A percentile compares a stretch with the other conserved stretches of the same genome.
Evolutionary conservation across 2,329 filamentous ascomycete species (phyloP).

Genomic region (Fusarium sp.): DNA sequence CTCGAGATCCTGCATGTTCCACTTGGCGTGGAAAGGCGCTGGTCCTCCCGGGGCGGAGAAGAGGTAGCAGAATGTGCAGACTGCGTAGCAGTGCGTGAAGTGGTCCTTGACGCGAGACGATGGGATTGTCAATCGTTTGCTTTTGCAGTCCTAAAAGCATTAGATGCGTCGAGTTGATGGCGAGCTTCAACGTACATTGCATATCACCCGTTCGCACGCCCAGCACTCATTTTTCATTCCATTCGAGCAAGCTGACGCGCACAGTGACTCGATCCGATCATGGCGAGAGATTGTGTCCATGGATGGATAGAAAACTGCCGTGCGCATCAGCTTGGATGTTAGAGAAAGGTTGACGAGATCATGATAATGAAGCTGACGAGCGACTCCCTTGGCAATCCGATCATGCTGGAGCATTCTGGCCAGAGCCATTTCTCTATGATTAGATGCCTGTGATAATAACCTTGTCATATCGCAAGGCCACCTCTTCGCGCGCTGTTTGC

Average conservation of each 20-base stretch:
- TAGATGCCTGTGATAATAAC: not conserved
- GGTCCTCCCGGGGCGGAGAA: not conserved
- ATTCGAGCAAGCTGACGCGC: not conserved
- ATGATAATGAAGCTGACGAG: slow-evolving; percentile 10
- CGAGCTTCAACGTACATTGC: not conserved
- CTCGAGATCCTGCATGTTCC: slow-evolving; percentile 22
- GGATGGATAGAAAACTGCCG: not conserved
- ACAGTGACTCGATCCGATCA: slow-evolving; percentile 1
- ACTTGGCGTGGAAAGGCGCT: slow-evolving; percentile 15
- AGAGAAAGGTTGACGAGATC: slow-evolving; percentile 16
- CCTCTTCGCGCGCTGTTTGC: not conserved
- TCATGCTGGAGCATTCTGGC: not conserved
- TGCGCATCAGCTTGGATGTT: slow-evolving; percentile 13
- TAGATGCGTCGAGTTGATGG: not conserved
- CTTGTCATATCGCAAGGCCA: not conserved
- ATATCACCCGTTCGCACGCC: slow-evolving; percentile 23
- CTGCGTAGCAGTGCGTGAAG: slow-evolving; percentile 18
- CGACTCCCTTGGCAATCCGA: not conserved
- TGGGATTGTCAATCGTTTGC: not conserved
- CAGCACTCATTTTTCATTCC: slow-evolving; percentile 22
- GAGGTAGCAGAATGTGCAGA: slow-evolving; percentile 12
- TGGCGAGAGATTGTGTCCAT: not conserved
- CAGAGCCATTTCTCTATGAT: fast-evolving
- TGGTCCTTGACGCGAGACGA: slow-evolving; percentile 11
- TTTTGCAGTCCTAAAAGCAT: not conserved